phyloP scores from a whole-genome alignment of 306 rosid genomes.

The Dicorynia guianensis region DNA sequence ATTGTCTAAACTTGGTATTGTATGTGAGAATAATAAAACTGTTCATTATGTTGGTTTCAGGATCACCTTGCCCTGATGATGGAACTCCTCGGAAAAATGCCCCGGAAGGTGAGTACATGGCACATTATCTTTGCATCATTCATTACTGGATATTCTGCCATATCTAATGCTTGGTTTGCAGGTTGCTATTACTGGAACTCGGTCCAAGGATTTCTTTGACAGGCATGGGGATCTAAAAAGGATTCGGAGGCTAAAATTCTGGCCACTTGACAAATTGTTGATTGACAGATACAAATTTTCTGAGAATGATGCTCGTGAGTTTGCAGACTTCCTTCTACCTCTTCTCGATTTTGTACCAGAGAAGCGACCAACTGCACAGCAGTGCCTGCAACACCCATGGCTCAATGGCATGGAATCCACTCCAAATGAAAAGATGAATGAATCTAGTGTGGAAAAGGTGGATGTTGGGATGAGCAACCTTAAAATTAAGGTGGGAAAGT shows the following conservation, averaged over 20 bases:
- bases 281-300: slow-evolving; percentile 76
- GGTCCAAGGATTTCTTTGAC: slow-evolving; percentile 86
- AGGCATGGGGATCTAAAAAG: slow-evolving; percentile 94
- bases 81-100: slow-evolving; percentile 98
- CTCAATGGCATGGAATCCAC: slow-evolving; percentile 48
- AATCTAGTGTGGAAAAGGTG: slow-evolving; percentile 58
- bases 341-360: slow-evolving; percentile 82
- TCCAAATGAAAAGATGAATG: slow-evolving; percentile 53
- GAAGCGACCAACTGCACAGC: slow-evolving; percentile 93
- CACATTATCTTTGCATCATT: slow-evolving; percentile 14
- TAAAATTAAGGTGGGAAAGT: slow-evolving; percentile 75
- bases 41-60: slow-evolving; percentile 60
- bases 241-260: slow-evolving; percentile 87
- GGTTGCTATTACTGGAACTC: slow-evolving; percentile 81
- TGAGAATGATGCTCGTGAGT: slow-evolving; percentile 68
- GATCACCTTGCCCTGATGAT: slow-evolving; percentile 98
- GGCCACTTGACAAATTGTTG: slow-evolving; percentile 76
- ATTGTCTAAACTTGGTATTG: slow-evolving; percentile 22
- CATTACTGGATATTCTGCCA: slow-evolving; percentile 16
- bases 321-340: slow-evolving; percentile 76
- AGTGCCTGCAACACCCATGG: slow-evolving; percentile 90
- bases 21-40: slow-evolving; percentile 24
- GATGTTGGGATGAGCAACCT: slow-evolving; percentile 82
- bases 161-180: slow-evolving; percentile 53
- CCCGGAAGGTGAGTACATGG: slow-evolving; percentile 68